Percentiles rank a stretch among this genome's conserved stretches.
These are phyloP conservation scores for Fusarium ambrosium DNA, from an alignment of 2,329 filamentous ascomycete genomes.

Conservation along the genomic window DNA sequence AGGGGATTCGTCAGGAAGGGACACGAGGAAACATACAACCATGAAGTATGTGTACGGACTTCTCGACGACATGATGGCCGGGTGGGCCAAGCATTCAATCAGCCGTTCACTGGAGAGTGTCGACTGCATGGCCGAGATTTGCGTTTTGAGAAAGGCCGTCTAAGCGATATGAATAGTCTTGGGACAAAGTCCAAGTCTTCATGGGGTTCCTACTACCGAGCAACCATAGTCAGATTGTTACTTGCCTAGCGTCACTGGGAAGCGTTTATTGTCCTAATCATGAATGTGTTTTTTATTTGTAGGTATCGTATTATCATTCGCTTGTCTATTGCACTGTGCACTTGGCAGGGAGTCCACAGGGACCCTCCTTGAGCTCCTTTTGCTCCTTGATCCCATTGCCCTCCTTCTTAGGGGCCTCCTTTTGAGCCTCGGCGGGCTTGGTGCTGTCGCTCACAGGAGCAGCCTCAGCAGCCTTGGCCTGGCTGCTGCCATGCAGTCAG, in stretches of 20 bases:
- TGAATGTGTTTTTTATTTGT: slow-evolving; percentile 25
- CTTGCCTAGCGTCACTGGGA: slow-evolving; percentile 2
- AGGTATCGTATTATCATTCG: slow-evolving; percentile 33
- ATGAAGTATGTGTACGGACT: slow-evolving; percentile 47
- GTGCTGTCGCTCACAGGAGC: slow-evolving; percentile 46
- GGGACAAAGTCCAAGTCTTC: not conserved
- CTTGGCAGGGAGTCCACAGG: slow-evolving; percentile 83
- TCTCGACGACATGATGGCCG: slow-evolving; percentile 44
- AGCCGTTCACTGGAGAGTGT: slow-evolving; percentile 45
- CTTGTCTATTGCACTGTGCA: slow-evolving; percentile 73
- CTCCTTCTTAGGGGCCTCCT: slow-evolving; percentile 38
- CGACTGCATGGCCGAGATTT: slow-evolving; percentile 49
- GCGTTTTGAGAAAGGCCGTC: slow-evolving; percentile 10
- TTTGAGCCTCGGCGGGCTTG: slow-evolving; percentile 34
- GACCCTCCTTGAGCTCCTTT: slow-evolving; percentile 71
- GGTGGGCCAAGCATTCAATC: slow-evolving; percentile 35
- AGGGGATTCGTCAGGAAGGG: slow-evolving; percentile 39
- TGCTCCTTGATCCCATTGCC: slow-evolving; percentile 48
- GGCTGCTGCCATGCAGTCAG: slow-evolving; percentile 81
- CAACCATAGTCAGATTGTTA: not conserved
- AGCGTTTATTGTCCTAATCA: slow-evolving; percentile 8
- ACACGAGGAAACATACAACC: slow-evolving; percentile 44
- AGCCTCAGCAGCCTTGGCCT: slow-evolving; percentile 45
- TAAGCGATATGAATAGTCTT: not conserved
- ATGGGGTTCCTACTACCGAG: not conserved